phyloP scores from a whole-genome alignment of 768 basidiomycete species.

The Russula brevipes region DNA sequence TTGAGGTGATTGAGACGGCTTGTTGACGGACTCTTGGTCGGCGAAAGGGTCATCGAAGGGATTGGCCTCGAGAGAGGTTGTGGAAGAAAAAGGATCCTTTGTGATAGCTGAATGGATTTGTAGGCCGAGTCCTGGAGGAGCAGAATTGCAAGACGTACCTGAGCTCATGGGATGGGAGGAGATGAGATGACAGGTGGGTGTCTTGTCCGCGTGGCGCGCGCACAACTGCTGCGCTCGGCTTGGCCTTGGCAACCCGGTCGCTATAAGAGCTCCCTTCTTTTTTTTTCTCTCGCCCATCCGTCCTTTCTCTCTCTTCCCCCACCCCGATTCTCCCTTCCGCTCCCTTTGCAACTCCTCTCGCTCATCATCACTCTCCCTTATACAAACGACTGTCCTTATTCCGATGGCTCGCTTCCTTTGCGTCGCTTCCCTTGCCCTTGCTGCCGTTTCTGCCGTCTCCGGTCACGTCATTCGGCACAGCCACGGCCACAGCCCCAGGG shows the following conservation, averaged over 20 bases:
- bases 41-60: slow-evolving; percentile 84
- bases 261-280: not conserved
- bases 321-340: not conserved
- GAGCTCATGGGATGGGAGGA: slow-evolving; percentile 12
- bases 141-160: slow-evolving; percentile 19
- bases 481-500: slow-evolving; percentile 2
- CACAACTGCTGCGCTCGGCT: no score
- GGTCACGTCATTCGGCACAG: not conserved
- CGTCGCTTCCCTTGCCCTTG: slow-evolving; percentile 43
- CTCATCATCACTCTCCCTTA: slow-evolving; percentile 21
- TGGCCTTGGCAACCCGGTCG: not conserved
- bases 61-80: slow-evolving; percentile 79
- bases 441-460: slow-evolving; percentile 30
- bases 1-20: slow-evolving; percentile 21
- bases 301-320: not conserved
- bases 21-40: slow-evolving; percentile 27
- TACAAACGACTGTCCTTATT: slow-evolving; percentile 21
- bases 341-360: slow-evolving; percentile 20
- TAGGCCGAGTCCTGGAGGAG: not conserved
- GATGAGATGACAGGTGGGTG: not conserved
- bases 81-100: slow-evolving; percentile 81
- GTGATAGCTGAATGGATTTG: slow-evolving; percentile 32
- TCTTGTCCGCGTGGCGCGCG: no score
- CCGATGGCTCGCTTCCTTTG: slow-evolving; percentile 33
- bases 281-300: not conserved